Evolutionary conservation across 1,139 yeast species (phyloP), one percentile per base, ranked within the genome.

Genomic region (Candida freyschussii): DNA sequence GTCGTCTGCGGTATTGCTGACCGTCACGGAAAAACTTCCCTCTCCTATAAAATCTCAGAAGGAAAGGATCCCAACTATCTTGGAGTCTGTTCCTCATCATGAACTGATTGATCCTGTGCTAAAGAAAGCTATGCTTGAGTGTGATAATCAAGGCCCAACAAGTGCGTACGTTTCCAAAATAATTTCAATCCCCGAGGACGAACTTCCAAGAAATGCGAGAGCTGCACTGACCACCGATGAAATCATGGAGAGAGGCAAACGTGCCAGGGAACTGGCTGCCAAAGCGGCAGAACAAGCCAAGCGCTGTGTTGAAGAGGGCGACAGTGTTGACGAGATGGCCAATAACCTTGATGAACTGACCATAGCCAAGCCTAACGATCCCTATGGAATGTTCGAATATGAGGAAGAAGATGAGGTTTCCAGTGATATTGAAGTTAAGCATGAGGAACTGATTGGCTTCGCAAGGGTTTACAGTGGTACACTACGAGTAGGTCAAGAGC

Each of bases 81-180:
- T 91, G 27, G 74, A 74, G 5, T 61, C 72, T 11, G 66, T 78
- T 0, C 78, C 80, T 1, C 68, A 73, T 21, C 62, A 65, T 8
- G 69, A 65, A 9, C 44, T 64, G n/a, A 59, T 84, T 2, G 78
- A 78, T 40, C 52, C 65, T 0, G 52, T 44, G 0, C 62, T 85
- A 26, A 65, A 67, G 29, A 47, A 63, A 3, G 72, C 86, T 1
- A 79, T 91, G 75, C 56, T 65, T 19, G 48, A 58, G 1, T 91
- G 98, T 62, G 81, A 78, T 32, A 56, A 69, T 29, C 59, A 62
- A 2, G 81, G 82, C 0, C 77, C 80, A 6, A 69, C 80, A 0
- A 66, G 85, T 37, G 95, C 95, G 0, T 93, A 82, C 56, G 86
- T 91, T 1, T 86, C 97, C 1, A 93, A 93, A 50, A 82, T 91